A percentile compares a stretch with the other conserved stretches of the same genome.
These are phyloP conservation scores for Kurtzmaniella cleridarum DNA, from an alignment of 805 yeast species.

Conservation along the genomic window DNA sequence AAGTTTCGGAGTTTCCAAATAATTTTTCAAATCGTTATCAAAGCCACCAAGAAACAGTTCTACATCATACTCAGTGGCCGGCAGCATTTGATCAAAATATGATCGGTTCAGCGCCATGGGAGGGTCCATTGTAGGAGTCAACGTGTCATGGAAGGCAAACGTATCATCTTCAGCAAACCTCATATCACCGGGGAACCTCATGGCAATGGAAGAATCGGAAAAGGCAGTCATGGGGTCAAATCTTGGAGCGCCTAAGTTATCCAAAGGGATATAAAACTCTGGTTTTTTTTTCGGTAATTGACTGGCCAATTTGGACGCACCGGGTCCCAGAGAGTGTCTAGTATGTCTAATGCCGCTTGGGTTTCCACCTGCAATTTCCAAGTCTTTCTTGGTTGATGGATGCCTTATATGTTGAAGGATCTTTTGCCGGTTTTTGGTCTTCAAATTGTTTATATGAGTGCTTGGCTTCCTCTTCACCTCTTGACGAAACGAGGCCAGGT, in stretches of 20 bases:
- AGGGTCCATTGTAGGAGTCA: constrained; percentile 30
- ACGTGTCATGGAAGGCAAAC: constrained; percentile 7
- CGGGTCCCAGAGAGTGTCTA: constrained; percentile 2
- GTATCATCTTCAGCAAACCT: constrained; percentile 6
- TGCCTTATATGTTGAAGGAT: neutral
- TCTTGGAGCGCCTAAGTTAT: constrained; percentile 12
- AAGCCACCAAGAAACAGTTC: constrained; percentile 1
- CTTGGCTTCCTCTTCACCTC: too few relatives aligned
- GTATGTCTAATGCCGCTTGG: constrained; percentile 1
- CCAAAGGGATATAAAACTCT: constrained; percentile 22
- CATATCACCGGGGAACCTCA: constrained; percentile 7
- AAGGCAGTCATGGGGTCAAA: constrained; percentile 10
- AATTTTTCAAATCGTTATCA: neutral
- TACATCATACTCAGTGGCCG: neutral
- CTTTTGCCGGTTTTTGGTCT: neutral
- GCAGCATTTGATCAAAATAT: constrained; percentile 8
- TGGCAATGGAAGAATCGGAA: constrained; percentile 14
- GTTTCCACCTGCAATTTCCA: too few relatives aligned
- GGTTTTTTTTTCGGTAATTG: constrained; percentile 18
- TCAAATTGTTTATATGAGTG: too few relatives aligned
- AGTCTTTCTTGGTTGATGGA: too few relatives aligned
- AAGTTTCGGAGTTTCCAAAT: neutral
- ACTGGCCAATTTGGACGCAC: constrained; percentile 3
- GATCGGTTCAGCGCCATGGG: constrained; percentile 16
- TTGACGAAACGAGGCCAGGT: neutral